Base-by-base conservation (phyloP, 306 rosid species). In the Glycine soja region DNA sequence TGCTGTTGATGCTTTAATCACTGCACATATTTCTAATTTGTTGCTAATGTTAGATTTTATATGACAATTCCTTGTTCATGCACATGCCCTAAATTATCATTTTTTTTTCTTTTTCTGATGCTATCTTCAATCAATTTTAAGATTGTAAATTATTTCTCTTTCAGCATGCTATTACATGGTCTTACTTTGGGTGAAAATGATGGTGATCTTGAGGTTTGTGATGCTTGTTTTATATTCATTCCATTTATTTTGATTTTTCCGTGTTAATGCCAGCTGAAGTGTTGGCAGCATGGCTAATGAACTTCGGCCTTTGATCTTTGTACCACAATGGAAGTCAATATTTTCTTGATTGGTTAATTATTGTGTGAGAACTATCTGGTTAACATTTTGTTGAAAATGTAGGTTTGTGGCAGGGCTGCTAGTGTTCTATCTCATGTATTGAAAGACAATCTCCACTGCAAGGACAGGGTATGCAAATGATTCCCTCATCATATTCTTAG, bases 401-500 rank as follows among this genome's bases (percentile, higher is more conserved):
- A 91, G 98, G 88, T 89, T 81, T 93, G 93, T 82, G 85, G 93
- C 88, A 90, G 98, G 85, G 98, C 98, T 75, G 97, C 97, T 56
- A 89, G 93, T 83, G 98, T 93, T 82, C 95, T 93, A 54, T 84
- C 97, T 57, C 92, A 91, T 84, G 84, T 91, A 68, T 85, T 93
- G 80, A 88, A 88, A 85, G 93, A 89, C 87, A 91, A 93, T 79
- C 80, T 63, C 77, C 92, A 85, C 56, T 89, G 97, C 95, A 93
- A 93, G 89, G 97, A 91, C 85, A 89, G 88, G 98, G 98, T 93
- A 90, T 71, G 88, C 74, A 38, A 51, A 42, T 57, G 30, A 24
- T 70, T 56, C 36, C 24, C 58, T 53, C 57, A 32, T 80, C 51
- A 69, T 74, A 62, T 42, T 57, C 45, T 45, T 78, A 42, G 19